A percentile compares a stretch with the other conserved stretches of the same genome.
Evolutionary conservation across 2,329 filamentous ascomycete genomes (phyloP).

Genomic region (Pseudogymnoascus sp.): DNA sequence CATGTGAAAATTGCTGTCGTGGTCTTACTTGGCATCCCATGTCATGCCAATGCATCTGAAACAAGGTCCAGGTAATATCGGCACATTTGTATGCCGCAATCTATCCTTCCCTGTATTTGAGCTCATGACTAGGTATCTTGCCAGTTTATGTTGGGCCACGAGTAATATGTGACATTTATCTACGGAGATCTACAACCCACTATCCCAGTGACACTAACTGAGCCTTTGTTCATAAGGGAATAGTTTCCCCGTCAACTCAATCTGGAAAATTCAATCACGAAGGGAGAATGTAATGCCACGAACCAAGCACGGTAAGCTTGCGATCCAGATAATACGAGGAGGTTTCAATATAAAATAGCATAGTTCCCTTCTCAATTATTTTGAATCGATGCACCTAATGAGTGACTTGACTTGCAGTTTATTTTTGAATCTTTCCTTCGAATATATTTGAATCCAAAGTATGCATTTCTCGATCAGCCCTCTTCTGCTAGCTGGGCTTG

Average conservation of each 20-base stretch:
- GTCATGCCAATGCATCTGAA: background rate
- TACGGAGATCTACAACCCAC: background rate
- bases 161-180: background rate
- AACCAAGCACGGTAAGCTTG: background rate
- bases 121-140: background rate
- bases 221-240: background rate
- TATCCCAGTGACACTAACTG: background rate
- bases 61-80: background rate
- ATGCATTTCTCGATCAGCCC: background rate
- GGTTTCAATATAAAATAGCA: background rate
- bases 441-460: background rate
- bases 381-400: background rate
- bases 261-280: background rate
- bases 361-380: background rate
- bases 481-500: background rate
- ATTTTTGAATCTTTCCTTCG: too few relatives aligned
- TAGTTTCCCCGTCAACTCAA: background rate
- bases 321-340: background rate
- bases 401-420: background rate
- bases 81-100: background rate
- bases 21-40: background rate
- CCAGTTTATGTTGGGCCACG: background rate
- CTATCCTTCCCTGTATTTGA: background rate
- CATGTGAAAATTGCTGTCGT: background rate
- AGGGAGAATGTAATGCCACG: background rate